These are phyloP conservation scores for Fusarium sp. DNA, from an alignment of 2,329 filamentous ascomycete species.

Conservation along the genomic window DNA sequence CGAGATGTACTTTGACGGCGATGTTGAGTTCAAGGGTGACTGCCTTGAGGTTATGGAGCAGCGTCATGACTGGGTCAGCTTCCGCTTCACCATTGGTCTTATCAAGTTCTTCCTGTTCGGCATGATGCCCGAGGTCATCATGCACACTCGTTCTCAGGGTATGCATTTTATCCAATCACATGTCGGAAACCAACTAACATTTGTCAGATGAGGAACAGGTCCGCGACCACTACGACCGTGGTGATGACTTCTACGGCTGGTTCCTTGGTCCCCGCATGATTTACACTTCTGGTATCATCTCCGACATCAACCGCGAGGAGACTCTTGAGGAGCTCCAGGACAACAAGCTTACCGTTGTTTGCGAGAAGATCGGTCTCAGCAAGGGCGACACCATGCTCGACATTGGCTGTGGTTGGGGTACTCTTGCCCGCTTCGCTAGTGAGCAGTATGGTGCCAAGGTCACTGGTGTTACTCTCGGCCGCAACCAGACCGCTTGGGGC, in stretches of 20 bases:
- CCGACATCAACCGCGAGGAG: slow-evolving; percentile 88
- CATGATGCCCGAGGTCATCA: slow-evolving; percentile 89
- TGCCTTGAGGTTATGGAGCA: slow-evolving; percentile 90
- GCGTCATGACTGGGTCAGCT: slow-evolving; percentile 96
- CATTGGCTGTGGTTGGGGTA: slow-evolving; percentile 98
- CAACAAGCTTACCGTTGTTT: slow-evolving; percentile 95
- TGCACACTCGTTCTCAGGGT: slow-evolving; percentile 91
- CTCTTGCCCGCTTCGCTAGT: slow-evolving; percentile 91
- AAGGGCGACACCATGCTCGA: slow-evolving; percentile 87
- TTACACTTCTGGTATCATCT: slow-evolving; percentile 95
- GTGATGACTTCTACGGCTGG: slow-evolving; percentile 98
- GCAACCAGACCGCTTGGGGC: slow-evolving; percentile 97
- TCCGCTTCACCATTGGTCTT: slow-evolving; percentile 86
- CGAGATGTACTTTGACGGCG: slow-evolving; percentile 96
- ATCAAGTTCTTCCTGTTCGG: slow-evolving; percentile 90
- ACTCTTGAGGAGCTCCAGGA: slow-evolving; percentile 95
- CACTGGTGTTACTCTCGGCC: slow-evolving; percentile 92
- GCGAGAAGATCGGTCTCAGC: slow-evolving; percentile 92
- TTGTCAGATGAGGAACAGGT: slow-evolving; percentile 87
- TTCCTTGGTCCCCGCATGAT: slow-evolving; percentile 99
- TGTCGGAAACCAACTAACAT: slow-evolving; percentile 20
- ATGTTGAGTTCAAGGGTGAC: slow-evolving; percentile 96
- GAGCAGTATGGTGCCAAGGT: slow-evolving; percentile 89
- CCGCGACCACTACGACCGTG: slow-evolving; percentile 96
- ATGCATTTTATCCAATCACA: slow-evolving; percentile 4